A percentile compares a stretch with the other conserved stretches of the same genome.
Conservation (phyloP, 2,329 filamentous ascomycete species). For the Pseudocercospora fijiensis region DNA sequence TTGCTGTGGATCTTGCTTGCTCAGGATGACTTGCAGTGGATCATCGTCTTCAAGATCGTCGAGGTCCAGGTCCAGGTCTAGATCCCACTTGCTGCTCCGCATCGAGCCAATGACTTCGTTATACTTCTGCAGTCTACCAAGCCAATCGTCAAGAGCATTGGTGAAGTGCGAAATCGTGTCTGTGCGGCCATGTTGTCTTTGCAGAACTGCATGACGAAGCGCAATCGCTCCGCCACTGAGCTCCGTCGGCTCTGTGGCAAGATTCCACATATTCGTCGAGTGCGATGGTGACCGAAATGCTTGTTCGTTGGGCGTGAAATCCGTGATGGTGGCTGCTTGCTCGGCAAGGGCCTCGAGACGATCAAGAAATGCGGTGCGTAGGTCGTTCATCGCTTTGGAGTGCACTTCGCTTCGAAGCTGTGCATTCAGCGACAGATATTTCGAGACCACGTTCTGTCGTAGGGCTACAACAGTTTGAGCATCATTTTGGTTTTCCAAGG, state of each 20-base stretch:
- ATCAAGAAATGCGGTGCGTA: conserved; percentile 27
- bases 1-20: conserved; percentile 67
- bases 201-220: conserved; percentile 69
- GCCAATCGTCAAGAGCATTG: conserved; percentile 70
- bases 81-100: conserved; percentile 70
- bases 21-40: conserved; percentile 64
- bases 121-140: conserved; percentile 67
- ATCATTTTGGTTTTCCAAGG: conserved; percentile 24
- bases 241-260: conserved; percentile 30
- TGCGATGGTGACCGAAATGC: not conserved
- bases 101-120: conserved; percentile 63
- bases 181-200: conserved; percentile 72
- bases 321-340: conserved; percentile 16
- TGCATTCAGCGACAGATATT: conserved; percentile 30
- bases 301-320: conserved; percentile 9
- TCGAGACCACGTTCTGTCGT: conserved; percentile 31
- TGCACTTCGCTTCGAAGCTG: conserved; percentile 23
- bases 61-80: conserved; percentile 67
- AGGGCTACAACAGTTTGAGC: conserved; percentile 26
- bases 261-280: conserved; percentile 28
- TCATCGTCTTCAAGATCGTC: conserved; percentile 65
- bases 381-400: conserved; percentile 21
- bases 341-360: conserved; percentile 26
- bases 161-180: conserved; percentile 46
- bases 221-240: conserved; percentile 38